phyloP scores from a whole-genome alignment of 139 green algal species.

The Coelastrella sp. region DNA sequence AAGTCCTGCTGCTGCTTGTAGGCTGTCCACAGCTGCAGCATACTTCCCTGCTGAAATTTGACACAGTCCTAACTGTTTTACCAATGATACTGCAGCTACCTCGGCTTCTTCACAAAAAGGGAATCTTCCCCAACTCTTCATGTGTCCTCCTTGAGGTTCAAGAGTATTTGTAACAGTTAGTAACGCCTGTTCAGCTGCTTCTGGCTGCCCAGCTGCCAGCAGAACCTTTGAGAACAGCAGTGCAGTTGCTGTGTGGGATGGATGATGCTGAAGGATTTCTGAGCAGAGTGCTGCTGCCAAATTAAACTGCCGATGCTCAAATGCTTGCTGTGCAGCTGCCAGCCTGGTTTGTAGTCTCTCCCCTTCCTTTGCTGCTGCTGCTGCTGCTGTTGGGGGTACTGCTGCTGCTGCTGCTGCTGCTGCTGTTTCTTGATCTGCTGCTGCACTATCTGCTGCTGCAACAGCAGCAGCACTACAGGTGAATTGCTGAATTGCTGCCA shows the following conservation, averaged over 20 bases:
- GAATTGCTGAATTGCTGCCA: too few species aligned
- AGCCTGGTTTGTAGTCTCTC: neutral
- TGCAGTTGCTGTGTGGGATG: neutral
- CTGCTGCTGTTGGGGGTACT: too few species aligned
- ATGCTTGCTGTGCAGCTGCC: neutral
- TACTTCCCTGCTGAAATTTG: neutral
- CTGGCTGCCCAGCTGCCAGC: slow-evolving; percentile 6
- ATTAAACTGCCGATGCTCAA: neutral
- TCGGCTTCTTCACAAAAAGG: neutral
- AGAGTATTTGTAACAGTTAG: neutral
- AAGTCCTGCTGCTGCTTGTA: neutral
- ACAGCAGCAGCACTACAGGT: too few species aligned
- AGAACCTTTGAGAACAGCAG: neutral
- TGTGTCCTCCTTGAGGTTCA: too few species aligned
- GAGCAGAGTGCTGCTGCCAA: neutral
- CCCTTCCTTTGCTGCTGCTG: too few species aligned
- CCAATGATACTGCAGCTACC: neutral
- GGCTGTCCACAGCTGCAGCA: neutral
- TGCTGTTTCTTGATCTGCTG: neutral
- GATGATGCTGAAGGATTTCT: neutral
- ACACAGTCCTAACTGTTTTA: slow-evolving; percentile 1
- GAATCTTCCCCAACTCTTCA: too few species aligned
- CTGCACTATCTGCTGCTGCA: neutral
- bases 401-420: too few species aligned
- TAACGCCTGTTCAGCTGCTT: slow-evolving; percentile 5